Evolutionary conservation across 169 alveolate genomes (phyloP), one percentile per base, ranked within the genome.

Genomic region (Eimeria tenella): DNA sequence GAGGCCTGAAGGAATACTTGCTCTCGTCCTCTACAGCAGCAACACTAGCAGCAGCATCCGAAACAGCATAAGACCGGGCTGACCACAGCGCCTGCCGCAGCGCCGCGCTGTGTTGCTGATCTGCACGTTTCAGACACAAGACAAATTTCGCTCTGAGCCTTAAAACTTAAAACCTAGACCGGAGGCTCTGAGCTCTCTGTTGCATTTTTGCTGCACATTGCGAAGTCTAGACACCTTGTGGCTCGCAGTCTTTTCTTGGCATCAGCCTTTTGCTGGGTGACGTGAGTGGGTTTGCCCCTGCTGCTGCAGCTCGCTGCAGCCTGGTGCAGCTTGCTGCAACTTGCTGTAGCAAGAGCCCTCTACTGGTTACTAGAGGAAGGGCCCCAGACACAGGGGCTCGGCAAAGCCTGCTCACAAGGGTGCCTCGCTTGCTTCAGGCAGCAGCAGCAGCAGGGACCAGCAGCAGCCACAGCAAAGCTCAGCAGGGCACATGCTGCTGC

Each of bases 1-100:
- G 86, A 75, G 86, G 86, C 65, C 86, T 75, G 86, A 75, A 75
- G 86, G 86, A n/a, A 19, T 50, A 75, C 10, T 75, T 31, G 4
- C 50, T 31, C 10, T 75, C 65, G 4, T 75, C 60, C 1, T 71
- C 81, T 7, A 15, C 86, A 52, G 86, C 86, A 71, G 81, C 81
- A 31, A n/a, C 73, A 62, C 31, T 21, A 17, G 73, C 73, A 58
- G 65, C 65, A 58, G 17, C 77, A 9, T 71, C 81, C 10, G 81
- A 50, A 31, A 55, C 56, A 75, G 86, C 42, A 56, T 11, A 13
- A 11, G 86, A 75, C 25, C 86, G 60, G 5, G 86, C 63, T n/a
- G 60, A 42, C 86, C 86, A 75, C 19, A 52, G 86, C 49, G 86
- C 86, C 86, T 50, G 63, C 9, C 50, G 86, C 42, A 75, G 86